These are phyloP conservation scores for Boeremia exigua DNA, from an alignment of 2,329 filamentous ascomycete species.

Conservation along the genomic window DNA sequence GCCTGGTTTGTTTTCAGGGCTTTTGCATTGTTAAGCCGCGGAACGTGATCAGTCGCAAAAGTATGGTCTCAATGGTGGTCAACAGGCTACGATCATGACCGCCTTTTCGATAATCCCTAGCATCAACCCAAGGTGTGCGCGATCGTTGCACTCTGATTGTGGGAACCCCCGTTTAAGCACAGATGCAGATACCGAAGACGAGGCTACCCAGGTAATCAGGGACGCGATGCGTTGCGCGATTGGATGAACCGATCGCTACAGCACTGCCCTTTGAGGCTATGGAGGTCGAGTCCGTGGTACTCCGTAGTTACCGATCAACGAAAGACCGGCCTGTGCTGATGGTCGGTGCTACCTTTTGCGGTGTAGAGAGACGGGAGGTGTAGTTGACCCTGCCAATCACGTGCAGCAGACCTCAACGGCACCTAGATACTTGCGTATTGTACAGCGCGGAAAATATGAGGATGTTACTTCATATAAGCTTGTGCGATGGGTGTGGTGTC, in stretches of 20 bases:
- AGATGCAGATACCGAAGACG: constrained; percentile 21
- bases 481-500: constrained; percentile 1
- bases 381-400: too few relatives aligned
- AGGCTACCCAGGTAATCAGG: neutral
- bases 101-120: neutral
- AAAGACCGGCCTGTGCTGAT: neutral
- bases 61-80: constrained; percentile 1
- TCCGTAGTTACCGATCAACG: neutral
- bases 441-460: too few relatives aligned
- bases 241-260: constrained; percentile 2
- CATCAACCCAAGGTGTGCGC: neutral
- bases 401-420: too few relatives aligned
- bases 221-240: neutral
- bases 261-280: constrained; percentile 1
- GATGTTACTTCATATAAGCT: neutral
- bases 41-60: neutral
- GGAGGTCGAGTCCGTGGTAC: neutral
- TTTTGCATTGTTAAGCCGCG: neutral
- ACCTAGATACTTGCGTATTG: too few relatives aligned
- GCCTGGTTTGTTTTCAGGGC: too few relatives aligned
- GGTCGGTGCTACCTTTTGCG: neutral
- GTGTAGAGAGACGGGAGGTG: too few relatives aligned
- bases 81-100: neutral
- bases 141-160: neutral
- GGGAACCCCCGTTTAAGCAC: neutral